A percentile compares a stretch with the other conserved stretches of the same genome.
phyloP scores from a whole-genome alignment of 2,329 filamentous ascomycete species.

The Cadophora malorum region DNA sequence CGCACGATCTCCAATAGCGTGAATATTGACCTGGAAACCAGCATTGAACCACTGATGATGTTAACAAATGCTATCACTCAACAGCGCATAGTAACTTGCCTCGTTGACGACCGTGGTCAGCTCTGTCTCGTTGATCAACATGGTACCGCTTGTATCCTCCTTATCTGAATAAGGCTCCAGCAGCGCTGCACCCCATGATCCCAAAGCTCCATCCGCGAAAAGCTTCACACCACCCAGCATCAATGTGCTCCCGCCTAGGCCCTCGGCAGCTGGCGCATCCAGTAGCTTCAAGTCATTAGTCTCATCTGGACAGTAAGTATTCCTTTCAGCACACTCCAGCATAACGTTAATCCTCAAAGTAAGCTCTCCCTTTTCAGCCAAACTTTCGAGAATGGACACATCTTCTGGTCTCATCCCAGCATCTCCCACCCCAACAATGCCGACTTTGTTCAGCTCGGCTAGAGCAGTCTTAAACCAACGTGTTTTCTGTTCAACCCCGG shows the following conservation, averaged over 20 bases:
- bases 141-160: slow-evolving; percentile 64
- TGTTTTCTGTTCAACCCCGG: slow-evolving; percentile 58
- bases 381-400: slow-evolving; percentile 58
- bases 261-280: slow-evolving; percentile 24
- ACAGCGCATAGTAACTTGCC: slow-evolving; percentile 26
- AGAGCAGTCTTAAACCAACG: slow-evolving; percentile 65
- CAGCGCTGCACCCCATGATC: slow-evolving; percentile 75
- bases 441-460: slow-evolving; percentile 65
- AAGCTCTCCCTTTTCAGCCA: slow-evolving; percentile 60
- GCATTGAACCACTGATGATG: slow-evolving; percentile 59
- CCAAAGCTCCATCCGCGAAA: slow-evolving; percentile 73
- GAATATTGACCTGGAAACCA: slow-evolving; percentile 74
- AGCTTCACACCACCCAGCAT: slow-evolving; percentile 70
- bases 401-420: slow-evolving; percentile 65
- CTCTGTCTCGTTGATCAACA: slow-evolving; percentile 68
- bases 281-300: slow-evolving; percentile 47
- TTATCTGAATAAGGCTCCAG: slow-evolving; percentile 74
- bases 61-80: slow-evolving; percentile 17
- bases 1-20: slow-evolving; percentile 74
- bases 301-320: slow-evolving; percentile 66
- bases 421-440: slow-evolving; percentile 73
- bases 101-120: slow-evolving; percentile 58
- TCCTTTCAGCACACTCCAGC: slow-evolving; percentile 69
- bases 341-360: slow-evolving; percentile 71
- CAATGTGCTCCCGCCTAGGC: slow-evolving; percentile 46